These are phyloP conservation scores for Brassica cretica DNA, from an alignment of 345 rosid genomes.

Conservation along the genomic window DNA sequence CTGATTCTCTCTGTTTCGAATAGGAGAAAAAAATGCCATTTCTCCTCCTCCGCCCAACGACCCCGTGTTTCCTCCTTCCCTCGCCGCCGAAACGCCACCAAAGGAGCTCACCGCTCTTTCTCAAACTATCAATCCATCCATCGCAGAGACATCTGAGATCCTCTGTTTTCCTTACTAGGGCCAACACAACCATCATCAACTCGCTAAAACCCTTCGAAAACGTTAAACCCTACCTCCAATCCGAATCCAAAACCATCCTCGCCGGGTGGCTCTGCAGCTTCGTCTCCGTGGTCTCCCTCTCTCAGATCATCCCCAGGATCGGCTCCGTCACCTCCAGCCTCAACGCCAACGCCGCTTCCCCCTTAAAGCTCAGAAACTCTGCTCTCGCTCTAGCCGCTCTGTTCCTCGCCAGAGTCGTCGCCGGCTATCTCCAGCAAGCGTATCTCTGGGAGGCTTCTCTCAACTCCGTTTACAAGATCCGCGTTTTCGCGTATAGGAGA, in stretches of 20 bases:
- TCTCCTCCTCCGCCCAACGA: constrained; percentile 30
- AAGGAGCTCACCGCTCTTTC: constrained; percentile 20
- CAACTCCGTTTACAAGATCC: constrained; percentile 51
- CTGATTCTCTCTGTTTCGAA: background rate
- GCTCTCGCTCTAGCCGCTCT: constrained; percentile 50
- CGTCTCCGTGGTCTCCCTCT: constrained; percentile 69
- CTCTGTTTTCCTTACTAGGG: constrained; percentile 13
- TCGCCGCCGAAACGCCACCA: constrained; percentile 26
- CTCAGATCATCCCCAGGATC: constrained; percentile 63
- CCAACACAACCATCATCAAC: background rate
- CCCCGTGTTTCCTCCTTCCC: constrained; percentile 31
- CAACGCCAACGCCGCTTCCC: constrained; percentile 30
- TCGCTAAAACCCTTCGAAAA: constrained; percentile 45
- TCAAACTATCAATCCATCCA: constrained; percentile 18
- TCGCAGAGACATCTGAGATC: constrained; percentile 30
- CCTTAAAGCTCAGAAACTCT: constrained; percentile 37
- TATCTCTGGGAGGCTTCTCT: constrained; percentile 84
- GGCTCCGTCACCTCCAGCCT: constrained; percentile 55
- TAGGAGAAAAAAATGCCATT: constrained; percentile 22
- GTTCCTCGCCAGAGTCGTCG: constrained; percentile 52
- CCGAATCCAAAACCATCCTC: constrained; percentile 61
- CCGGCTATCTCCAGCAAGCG: constrained; percentile 74
- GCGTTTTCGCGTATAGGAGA: constrained; percentile 62
- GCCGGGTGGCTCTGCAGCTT: constrained; percentile 83
- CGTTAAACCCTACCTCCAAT: constrained; percentile 58